Evolutionary conservation across 805 yeast species (phyloP).

Genomic region (Hanseniaspora nectarophila): DNA sequence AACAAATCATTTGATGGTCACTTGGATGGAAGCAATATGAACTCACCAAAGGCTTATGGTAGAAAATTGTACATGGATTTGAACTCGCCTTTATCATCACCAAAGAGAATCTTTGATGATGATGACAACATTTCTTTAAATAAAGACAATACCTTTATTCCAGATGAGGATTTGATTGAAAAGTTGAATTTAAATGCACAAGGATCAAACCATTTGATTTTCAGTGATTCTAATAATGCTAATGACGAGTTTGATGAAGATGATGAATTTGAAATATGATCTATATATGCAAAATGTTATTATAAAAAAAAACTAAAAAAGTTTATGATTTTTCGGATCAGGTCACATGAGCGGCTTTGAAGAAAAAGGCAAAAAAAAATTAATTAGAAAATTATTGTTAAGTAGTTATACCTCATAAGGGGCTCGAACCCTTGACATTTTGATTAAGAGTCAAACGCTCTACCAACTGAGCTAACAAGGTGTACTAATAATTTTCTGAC

Average conservation of each 20-base stretch:
- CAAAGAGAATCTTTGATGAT: slow-evolving; percentile 15
- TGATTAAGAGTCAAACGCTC: slow-evolving; percentile 15
- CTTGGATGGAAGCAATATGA: background rate
- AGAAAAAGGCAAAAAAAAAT: background rate
- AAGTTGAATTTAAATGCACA: background rate
- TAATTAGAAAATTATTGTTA: no score
- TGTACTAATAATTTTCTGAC: background rate
- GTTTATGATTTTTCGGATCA: no score
- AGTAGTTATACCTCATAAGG: slow-evolving; percentile 10
- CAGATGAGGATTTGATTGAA: background rate
- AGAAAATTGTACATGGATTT: slow-evolving; percentile 26
- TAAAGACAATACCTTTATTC: background rate
- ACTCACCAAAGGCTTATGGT: slow-evolving; percentile 19
- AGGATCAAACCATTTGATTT: background rate
- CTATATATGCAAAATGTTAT: background rate
- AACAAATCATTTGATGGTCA: slow-evolving; percentile 13
- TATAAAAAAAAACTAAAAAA: background rate
- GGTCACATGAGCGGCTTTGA: background rate
- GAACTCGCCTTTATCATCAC: slow-evolving; percentile 29
- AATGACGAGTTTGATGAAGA: slow-evolving; percentile 22
- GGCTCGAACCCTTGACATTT: slow-evolving; percentile 15
- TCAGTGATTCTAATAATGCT: slow-evolving; percentile 18
- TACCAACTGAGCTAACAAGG: slow-evolving; percentile 15
- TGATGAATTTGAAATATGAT: slow-evolving; percentile 20
- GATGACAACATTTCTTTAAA: background rate